Evolutionary conservation across 768 basidiomycete genomes (phyloP), one percentile per base, ranked within the genome.

Genomic region (Ramaria rubella): DNA sequence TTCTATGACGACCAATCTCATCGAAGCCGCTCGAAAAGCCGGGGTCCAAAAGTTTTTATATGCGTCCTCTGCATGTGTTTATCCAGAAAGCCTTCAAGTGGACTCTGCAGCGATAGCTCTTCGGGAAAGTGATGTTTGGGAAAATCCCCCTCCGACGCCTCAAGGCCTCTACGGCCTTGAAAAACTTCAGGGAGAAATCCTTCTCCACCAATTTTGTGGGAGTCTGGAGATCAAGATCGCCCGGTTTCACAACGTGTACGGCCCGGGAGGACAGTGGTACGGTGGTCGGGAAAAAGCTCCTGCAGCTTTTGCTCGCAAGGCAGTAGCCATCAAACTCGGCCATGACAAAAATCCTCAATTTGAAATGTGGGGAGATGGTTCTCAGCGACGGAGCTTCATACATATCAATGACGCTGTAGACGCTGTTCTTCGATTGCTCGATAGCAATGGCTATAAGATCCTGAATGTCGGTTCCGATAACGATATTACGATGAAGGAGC

Each of bases 161-260:
- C 81, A 82, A 61, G 81, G 79, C 5, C 72, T 81, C 3, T 83
- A 84, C 42, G 82, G 82, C 17, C 71, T 81, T 4, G 81, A 84
- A 65, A 83, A 83, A 60, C 72, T 82, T 38, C 56, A 64, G 24
- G 75, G 77, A 0, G 82, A 83, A 61, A 65, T 76, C 15, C 67
- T 82, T 14, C 58, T 81, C 2, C 61, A 61, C 0, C 72, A 69
- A 19, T 69, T 68, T 49, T 51, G 65, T 1, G 53, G 63, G 1
- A 61, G 61, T 9, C 66, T 82, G 21, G 61, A 70, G 12, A 62
- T 80, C 29, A 73, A 70, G 14, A 74, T 82, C 45, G 79, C 78
- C 0, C 74, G 82, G 1, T 81, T 84, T 58, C 81, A 83, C 52
- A 83, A 83, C 53, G 70, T 84, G 14, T 82, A 73, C 57, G 81